Percentiles rank a stretch among this genome's conserved stretches.
Conservation (phyloP, 306 rosid species). For the Prunus mira region DNA sequence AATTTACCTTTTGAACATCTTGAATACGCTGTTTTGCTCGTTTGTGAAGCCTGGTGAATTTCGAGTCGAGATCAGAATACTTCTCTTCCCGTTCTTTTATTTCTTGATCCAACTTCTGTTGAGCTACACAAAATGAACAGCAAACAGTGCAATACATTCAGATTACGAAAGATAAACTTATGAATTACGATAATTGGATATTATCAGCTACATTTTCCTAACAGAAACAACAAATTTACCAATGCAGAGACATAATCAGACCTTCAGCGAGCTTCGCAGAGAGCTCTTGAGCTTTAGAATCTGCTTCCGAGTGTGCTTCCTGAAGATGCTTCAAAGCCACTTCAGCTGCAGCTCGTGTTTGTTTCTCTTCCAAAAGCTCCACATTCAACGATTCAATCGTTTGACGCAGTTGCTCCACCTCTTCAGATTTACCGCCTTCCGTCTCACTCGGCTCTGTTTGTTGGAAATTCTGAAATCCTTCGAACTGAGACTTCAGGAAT, state of each 20-base stretch:
- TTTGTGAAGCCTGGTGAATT: constrained; percentile 90
- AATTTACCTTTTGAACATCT: constrained; percentile 83
- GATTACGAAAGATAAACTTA: constrained; percentile 14
- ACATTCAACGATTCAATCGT: constrained; percentile 51
- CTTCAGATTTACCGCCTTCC: constrained; percentile 38
- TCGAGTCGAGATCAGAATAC: constrained; percentile 86
- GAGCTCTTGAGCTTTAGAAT: constrained; percentile 68
- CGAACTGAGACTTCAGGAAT: constrained; percentile 74
- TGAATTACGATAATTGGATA: neutral
- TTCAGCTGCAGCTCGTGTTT: constrained; percentile 84
- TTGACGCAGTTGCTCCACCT: constrained; percentile 49
- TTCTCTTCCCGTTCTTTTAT: constrained; percentile 89
- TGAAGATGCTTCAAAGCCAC: constrained; percentile 87
- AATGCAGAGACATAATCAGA: constrained; percentile 35
- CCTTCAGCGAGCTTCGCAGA: constrained; percentile 82
- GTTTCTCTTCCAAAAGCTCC: constrained; percentile 72
- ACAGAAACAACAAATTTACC: neutral
- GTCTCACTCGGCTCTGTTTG: constrained; percentile 28
- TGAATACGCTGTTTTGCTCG: constrained; percentile 99
- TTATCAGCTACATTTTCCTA: neutral
- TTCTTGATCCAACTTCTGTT: constrained; percentile 71
- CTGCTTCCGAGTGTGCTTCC: constrained; percentile 63
- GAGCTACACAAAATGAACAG: constrained; percentile 47
- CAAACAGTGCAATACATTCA: constrained; percentile 33
- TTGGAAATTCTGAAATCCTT: constrained; percentile 37